Evolutionary conservation across 352 stramenopile species (phyloP).

Genomic region (Phytophthora pisi): DNA sequence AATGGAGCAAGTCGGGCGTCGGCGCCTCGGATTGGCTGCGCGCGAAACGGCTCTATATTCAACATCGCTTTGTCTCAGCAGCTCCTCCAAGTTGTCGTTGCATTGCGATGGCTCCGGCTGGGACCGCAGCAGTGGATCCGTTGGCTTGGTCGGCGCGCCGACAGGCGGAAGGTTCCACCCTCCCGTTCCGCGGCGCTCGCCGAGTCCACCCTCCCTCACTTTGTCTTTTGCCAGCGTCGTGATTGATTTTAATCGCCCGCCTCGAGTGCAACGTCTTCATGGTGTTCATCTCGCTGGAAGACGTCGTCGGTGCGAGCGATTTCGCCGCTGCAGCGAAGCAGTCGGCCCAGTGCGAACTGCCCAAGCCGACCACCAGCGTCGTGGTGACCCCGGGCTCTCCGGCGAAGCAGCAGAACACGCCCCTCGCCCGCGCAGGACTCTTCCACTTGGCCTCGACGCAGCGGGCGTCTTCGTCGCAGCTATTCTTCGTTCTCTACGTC

Average conservation of each 20-base stretch:
- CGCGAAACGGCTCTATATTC: conserved; percentile 16
- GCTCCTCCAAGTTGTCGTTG: conserved; percentile 30
- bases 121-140: conserved; percentile 22
- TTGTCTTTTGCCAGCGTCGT: conserved; percentile 17
- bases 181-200: conserved; percentile 11
- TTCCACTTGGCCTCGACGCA: conserved; percentile 28
- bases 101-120: conserved; percentile 29
- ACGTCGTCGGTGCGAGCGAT: conserved; percentile 43
- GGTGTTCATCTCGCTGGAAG: conserved; percentile 84
- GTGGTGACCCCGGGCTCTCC: conserved; percentile 74
- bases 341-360: conserved; percentile 5
- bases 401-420: conserved; percentile 45
- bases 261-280: conserved; percentile 34
- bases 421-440: conserved; percentile 19
- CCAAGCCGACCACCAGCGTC: conserved; percentile 47
- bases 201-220: conserved; percentile 20
- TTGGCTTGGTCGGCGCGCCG: conserved; percentile 8
- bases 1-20: not conserved
- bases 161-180: conserved; percentile 2
- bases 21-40: not conserved
- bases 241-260: not conserved
- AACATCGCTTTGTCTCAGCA: conserved; percentile 33
- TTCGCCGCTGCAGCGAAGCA: conserved; percentile 15
- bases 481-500: conserved; percentile 75
- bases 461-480: conserved; percentile 12